Conservation (phyloP, 768 basidiomycete genomes). For the Exidia glandulosa region DNA sequence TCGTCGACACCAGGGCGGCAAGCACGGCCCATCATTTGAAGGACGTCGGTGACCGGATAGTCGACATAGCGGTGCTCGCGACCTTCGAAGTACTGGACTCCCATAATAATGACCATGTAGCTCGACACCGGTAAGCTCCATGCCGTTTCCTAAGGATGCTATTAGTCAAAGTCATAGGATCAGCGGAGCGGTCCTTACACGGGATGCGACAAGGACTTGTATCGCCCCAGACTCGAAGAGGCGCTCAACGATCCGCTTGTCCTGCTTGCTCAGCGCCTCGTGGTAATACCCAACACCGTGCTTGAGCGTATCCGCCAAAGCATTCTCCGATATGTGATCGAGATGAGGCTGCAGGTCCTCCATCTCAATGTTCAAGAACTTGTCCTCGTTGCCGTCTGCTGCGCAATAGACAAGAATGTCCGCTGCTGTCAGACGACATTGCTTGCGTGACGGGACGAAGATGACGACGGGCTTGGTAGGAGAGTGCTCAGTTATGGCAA, state of each 20-base stretch:
- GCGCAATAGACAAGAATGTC: conserved; percentile 82
- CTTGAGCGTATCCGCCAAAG: conserved; percentile 67
- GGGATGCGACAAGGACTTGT: conserved; percentile 87
- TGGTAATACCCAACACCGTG: conserved; percentile 94
- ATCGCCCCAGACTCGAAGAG: conserved; percentile 91
- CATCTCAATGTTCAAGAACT: conserved; percentile 83
- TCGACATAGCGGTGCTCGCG: conserved; percentile 97
- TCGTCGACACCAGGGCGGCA: conserved; percentile 85
- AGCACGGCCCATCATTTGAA: conserved; percentile 99
- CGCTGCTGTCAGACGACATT: conserved; percentile 88
- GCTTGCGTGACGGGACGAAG: conserved; percentile 87
- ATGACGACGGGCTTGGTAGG: conserved; percentile 77
- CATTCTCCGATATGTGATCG: conserved; percentile 68
- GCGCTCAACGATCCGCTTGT: conserved; percentile 87
- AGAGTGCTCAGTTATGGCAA: conserved; percentile 83
- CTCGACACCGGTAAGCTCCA: conserved; percentile 92
- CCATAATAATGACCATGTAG: conserved; percentile 99
- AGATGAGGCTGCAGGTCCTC: conserved; percentile 79
- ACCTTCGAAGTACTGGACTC: conserved; percentile 94
- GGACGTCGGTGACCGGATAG: conserved; percentile 95
- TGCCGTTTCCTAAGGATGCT: conserved; percentile 62
- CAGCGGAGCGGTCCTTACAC: conserved; percentile 36
- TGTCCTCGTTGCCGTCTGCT: conserved; percentile 73
- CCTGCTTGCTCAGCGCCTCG: conserved; percentile 83
- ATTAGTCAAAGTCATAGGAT: background rate